phyloP scores from a whole-genome alignment of 352 stramenopile species.

The Plasmopara muralis region DNA sequence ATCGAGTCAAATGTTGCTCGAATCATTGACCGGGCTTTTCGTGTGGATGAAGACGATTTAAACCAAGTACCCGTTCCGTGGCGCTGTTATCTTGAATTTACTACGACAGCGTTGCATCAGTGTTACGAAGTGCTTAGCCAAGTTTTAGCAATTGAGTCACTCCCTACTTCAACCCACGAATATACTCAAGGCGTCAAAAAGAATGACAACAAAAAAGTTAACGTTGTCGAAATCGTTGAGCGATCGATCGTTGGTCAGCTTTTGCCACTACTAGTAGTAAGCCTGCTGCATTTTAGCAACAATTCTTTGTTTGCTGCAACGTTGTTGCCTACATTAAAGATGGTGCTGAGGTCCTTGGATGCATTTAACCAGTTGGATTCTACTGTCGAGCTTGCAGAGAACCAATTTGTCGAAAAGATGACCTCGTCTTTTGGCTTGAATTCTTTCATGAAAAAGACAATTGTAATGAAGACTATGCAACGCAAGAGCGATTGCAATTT shows the following conservation, averaged over 20 bases:
- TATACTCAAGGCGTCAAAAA: conserved; percentile 4
- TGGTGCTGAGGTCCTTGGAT: conserved; percentile 44
- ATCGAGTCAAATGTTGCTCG: conserved; percentile 13
- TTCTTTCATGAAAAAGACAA: conserved; percentile 5
- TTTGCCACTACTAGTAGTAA: conserved; percentile 44
- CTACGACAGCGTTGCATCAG: conserved; percentile 17
- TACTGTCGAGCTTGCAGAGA: conserved; percentile 16
- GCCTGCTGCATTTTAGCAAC: conserved; percentile 56
- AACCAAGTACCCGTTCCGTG: conserved; percentile 28
- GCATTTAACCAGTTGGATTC: conserved; percentile 28
- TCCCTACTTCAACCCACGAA: conserved; percentile 26
- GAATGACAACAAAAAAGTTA: background rate
- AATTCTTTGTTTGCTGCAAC: conserved; percentile 39
- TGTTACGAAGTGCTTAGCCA: conserved; percentile 31
- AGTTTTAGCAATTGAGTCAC: conserved; percentile 16
- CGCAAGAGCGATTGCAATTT: conserved; percentile 15
- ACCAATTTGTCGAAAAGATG: conserved; percentile 23
- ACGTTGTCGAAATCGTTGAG: conserved; percentile 16
- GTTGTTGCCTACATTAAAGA: conserved; percentile 40
- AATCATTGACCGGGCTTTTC: conserved; percentile 35
- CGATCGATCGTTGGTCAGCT: conserved; percentile 47
- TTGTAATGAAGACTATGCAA: conserved; percentile 9
- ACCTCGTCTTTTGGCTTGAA: conserved; percentile 4
- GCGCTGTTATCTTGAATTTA: conserved; percentile 47
- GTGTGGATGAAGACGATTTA: conserved; percentile 23